phyloP scores from a whole-genome alignment of 352 stramenopile genomes.

The Pythium brassicae region DNA sequence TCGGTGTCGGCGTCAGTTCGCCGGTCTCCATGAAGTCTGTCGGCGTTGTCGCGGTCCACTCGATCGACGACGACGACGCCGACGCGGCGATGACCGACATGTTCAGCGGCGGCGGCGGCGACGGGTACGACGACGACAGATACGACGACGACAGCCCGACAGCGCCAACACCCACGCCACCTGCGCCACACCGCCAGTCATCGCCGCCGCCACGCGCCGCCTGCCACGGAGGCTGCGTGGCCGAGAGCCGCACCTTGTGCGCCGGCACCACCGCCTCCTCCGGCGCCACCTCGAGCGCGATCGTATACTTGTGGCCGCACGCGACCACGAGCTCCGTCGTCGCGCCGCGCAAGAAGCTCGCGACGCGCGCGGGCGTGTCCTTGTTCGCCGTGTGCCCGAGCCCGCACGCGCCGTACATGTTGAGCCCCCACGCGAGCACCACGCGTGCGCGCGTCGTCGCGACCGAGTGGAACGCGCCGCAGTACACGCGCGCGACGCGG shows the following conservation, averaged over 20 bases:
- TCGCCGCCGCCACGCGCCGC: background rate
- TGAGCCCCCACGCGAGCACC: constrained; percentile 79
- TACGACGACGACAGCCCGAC: background rate
- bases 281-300: constrained; percentile 52
- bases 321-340: constrained; percentile 49
- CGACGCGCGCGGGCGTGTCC: constrained; percentile 69
- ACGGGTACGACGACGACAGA: too few species aligned
- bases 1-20: constrained; percentile 5
- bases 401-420: constrained; percentile 75
- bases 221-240: constrained; percentile 10
- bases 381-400: constrained; percentile 78
- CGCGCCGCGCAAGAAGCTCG: constrained; percentile 49
- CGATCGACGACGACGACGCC: background rate
- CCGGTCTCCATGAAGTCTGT: constrained; percentile 9
- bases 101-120: constrained; percentile 9
- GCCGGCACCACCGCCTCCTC: constrained; percentile 4
- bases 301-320: constrained; percentile 81
- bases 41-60: constrained; percentile 11
- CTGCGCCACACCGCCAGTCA: too few species aligned
- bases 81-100: constrained; percentile 7
- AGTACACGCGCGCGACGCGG: constrained; percentile 52
- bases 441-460: constrained; percentile 51
- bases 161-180: too few species aligned
- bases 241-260: constrained; percentile 11
- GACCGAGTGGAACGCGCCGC: constrained; percentile 78